Conservation (phyloP, 2,329 filamentous ascomycete genomes). For the Fusarium lateritium region DNA sequence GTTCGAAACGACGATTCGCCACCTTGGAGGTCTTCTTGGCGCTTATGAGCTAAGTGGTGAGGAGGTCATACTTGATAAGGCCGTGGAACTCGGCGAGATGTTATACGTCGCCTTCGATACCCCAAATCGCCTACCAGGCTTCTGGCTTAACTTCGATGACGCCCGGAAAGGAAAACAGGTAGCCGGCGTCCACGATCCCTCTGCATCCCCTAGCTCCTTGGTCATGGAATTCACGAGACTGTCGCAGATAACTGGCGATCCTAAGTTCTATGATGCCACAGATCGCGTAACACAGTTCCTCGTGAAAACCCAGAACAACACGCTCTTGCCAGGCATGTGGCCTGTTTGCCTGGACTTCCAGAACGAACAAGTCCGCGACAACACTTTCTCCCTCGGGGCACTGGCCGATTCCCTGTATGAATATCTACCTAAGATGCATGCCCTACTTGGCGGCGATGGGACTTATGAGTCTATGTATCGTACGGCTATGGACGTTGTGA, state of each 20-base stretch:
- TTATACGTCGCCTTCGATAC: constrained; percentile 69
- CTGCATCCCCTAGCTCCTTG: constrained; percentile 73
- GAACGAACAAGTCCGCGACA: constrained; percentile 66
- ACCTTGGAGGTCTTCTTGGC: constrained; percentile 66
- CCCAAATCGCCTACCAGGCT: constrained; percentile 65
- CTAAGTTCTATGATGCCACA: constrained; percentile 84
- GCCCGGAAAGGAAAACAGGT: constrained; percentile 63
- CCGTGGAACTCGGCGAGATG: constrained; percentile 60
- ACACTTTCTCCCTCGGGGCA: constrained; percentile 67
- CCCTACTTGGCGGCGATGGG: constrained; percentile 75
- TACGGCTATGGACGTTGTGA: constrained; percentile 72
- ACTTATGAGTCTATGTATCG: constrained; percentile 78
- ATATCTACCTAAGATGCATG: constrained; percentile 73
- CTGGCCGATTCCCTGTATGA: constrained; percentile 72
- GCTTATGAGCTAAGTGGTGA: constrained; percentile 67
- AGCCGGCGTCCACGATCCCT: constrained; percentile 64
- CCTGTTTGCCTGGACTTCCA: constrained; percentile 73
- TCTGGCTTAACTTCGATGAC: constrained; percentile 62
- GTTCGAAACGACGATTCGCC: constrained; percentile 71
- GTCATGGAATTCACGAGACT: constrained; percentile 82
- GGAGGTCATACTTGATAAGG: background rate
- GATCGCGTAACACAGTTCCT: constrained; percentile 80
- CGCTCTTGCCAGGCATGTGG: constrained; percentile 84
- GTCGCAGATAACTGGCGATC: constrained; percentile 78
- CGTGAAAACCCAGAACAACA: constrained; percentile 76